Conservation (phyloP, 176 grass and related monocot genomes). For the Neostapfia colusana region DNA sequence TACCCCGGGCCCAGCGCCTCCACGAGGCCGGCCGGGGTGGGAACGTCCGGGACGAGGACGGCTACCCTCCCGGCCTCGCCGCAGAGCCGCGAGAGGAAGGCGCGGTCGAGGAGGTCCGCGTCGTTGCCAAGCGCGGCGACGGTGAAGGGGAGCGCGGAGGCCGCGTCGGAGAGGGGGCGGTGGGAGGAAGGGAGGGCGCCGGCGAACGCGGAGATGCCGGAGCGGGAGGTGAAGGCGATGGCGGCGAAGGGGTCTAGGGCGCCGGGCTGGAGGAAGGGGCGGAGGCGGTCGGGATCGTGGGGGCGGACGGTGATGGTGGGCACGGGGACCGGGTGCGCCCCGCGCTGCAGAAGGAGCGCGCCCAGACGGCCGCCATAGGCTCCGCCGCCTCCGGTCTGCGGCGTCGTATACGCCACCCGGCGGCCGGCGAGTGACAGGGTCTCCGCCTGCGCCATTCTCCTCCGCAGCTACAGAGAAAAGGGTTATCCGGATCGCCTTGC, state of each 20-base stretch:
- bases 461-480: background rate
- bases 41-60: constrained; percentile 56
- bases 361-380: constrained; percentile 56
- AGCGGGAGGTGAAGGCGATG: constrained; percentile 80
- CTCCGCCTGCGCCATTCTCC: constrained; percentile 37
- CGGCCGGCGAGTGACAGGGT: constrained; percentile 51
- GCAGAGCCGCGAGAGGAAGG: constrained; percentile 55
- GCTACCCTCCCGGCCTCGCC: constrained; percentile 29
- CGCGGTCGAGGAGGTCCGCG: constrained; percentile 55
- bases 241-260: constrained; percentile 64
- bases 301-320: constrained; percentile 61
- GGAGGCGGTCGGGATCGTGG: constrained; percentile 49
- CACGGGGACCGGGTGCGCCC: constrained; percentile 58
- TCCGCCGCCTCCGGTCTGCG: constrained; percentile 35
- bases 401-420: constrained; percentile 81
- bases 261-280: constrained; percentile 51
- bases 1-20: constrained; percentile 57
- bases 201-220: constrained; percentile 74
- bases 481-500: background rate
- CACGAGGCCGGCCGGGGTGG: constrained; percentile 58
- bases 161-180: constrained; percentile 36
- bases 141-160: constrained; percentile 46
- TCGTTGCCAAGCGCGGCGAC: constrained; percentile 68
- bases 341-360: constrained; percentile 48
- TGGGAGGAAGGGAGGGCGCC: constrained; percentile 39